These are phyloP conservation scores for Tilletia horrida DNA, from an alignment of 1,284 basidiomycete species.

Conservation along the genomic window DNA sequence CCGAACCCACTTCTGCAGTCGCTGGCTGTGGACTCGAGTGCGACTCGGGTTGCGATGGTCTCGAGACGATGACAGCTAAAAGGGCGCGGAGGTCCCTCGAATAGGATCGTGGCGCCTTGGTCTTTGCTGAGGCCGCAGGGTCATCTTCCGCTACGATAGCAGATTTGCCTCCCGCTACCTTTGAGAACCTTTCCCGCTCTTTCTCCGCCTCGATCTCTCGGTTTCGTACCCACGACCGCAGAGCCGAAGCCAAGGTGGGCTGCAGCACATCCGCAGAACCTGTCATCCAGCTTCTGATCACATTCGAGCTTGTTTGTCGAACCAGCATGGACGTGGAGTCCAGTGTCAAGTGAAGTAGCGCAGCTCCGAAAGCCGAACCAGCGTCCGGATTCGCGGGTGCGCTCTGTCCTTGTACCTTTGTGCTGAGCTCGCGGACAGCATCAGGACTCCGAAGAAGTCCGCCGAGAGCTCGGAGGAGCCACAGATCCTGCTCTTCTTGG, in stretches of 20 bases:
- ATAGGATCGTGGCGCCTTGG: constrained; percentile 7
- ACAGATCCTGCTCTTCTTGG: neutral
- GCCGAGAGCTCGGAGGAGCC: constrained; percentile 28
- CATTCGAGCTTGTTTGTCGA: constrained; percentile 30
- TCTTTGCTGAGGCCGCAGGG: constrained; percentile 28
- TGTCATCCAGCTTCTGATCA: constrained; percentile 26
- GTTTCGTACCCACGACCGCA: neutral
- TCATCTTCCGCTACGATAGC: constrained; percentile 30
- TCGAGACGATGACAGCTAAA: constrained; percentile 32
- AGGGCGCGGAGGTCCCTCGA: constrained; percentile 33
- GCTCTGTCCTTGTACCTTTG: neutral
- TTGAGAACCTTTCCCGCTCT: neutral
- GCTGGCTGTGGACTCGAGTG: no score
- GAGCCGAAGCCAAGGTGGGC: constrained; percentile 10
- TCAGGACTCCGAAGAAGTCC: constrained; percentile 14
- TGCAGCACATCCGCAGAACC: constrained; percentile 16
- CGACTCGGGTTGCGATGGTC: neutral
- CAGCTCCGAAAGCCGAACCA: neutral
- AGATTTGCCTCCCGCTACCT: constrained; percentile 20
- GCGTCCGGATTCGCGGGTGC: neutral
- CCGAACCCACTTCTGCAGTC: neutral
- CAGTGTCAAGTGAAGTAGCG: neutral
- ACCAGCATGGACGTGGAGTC: constrained; percentile 22
- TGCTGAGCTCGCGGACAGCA: neutral
- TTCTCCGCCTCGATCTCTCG: neutral